phyloP scores from a whole-genome alignment of 768 basidiomycete genomes.

The Nidularia pulvinata region DNA sequence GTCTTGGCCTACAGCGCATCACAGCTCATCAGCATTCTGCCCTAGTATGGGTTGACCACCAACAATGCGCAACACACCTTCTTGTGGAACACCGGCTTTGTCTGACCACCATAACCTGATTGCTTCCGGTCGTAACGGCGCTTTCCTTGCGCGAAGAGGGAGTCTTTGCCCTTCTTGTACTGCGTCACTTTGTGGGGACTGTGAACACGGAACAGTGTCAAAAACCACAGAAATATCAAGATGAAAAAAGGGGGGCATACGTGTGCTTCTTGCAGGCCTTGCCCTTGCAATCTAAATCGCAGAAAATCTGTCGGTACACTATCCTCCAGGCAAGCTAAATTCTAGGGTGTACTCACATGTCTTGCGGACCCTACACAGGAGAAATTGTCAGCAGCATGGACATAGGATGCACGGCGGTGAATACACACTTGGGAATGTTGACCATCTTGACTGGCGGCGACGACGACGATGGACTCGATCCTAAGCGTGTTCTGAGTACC shows the following conservation, averaged over 20 bases:
- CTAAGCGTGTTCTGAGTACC: slow-evolving; percentile 29
- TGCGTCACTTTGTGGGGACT: slow-evolving; percentile 99
- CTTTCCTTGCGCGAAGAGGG: slow-evolving; percentile 98
- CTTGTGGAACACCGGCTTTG: slow-evolving; percentile 99
- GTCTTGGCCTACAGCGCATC: slow-evolving; percentile 75
- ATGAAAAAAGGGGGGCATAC: slow-evolving; percentile 44
- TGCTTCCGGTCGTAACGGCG: slow-evolving; percentile 99
- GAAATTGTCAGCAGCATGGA: slow-evolving; percentile 7
- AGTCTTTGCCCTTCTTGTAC: slow-evolving; percentile 99
- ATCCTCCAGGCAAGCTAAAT: neutral
- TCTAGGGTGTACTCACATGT: slow-evolving; percentile 71
- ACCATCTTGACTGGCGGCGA: slow-evolving; percentile 70
- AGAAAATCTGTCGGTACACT: slow-evolving; percentile 3
- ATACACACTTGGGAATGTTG: slow-evolving; percentile 90
- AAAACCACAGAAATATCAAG: neutral
- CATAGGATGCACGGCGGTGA: neutral
- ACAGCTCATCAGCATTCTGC: neutral
- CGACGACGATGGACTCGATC: slow-evolving; percentile 35
- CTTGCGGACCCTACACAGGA: slow-evolving; percentile 73
- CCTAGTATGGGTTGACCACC: neutral
- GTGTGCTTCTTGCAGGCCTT: slow-evolving; percentile 98
- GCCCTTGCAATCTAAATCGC: slow-evolving; percentile 83
- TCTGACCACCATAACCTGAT: slow-evolving; percentile 99
- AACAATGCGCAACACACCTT: slow-evolving; percentile 56
- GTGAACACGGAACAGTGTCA: slow-evolving; percentile 3